These are phyloP conservation scores for Neotropicomus parvogracilis DNA, from an alignment of 1,284 basidiomycete species.

Conservation along the genomic window DNA sequence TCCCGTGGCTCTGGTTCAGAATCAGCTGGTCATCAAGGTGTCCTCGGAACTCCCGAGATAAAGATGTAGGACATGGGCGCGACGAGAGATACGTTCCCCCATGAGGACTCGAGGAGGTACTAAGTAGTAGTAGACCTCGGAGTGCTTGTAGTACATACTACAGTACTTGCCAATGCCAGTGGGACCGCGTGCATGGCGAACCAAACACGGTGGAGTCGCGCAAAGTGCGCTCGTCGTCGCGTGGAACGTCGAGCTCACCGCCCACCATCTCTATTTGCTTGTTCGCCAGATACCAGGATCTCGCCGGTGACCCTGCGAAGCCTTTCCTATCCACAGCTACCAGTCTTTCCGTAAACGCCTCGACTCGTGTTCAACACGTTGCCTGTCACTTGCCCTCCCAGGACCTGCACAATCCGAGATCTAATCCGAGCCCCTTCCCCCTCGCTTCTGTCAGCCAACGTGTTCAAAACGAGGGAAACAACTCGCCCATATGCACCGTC, in stretches of 20 bases:
- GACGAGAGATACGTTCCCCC: conserved; percentile 2
- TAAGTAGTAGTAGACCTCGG: too few species aligned
- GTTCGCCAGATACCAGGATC: not conserved
- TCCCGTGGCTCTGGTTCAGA: conserved; percentile 1
- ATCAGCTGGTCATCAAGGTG: not conserved
- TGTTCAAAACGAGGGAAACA: conserved; percentile 59
- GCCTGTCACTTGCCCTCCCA: conserved; percentile 43
- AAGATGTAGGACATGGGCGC: conserved; percentile 7
- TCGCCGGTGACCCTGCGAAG: not conserved
- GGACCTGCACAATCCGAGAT: conserved; percentile 26
- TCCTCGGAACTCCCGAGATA: conserved; percentile 10
- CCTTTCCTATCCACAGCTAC: not conserved
- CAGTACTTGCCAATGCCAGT: not conserved
- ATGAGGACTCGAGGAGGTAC: too few species aligned
- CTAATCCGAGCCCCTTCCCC: conserved; percentile 22
- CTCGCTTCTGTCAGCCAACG: conserved; percentile 43
- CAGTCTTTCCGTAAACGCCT: conserved; percentile 29
- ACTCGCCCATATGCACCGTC: conserved; percentile 63
- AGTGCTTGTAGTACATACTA: too few species aligned
- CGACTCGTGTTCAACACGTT: conserved; percentile 75
- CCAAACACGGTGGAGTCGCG: conserved; percentile 7
- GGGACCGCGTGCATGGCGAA: conserved; percentile 10
- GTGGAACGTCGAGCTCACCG: conserved; percentile 1
- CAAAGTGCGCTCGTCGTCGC: conserved; percentile 9
- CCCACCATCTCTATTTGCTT: not conserved